A percentile compares a stretch with the other conserved stretches of the same genome.
These are phyloP conservation scores for Ustilago hordei DNA, from an alignment of 1,284 basidiomycete genomes.

Conservation along the genomic window DNA sequence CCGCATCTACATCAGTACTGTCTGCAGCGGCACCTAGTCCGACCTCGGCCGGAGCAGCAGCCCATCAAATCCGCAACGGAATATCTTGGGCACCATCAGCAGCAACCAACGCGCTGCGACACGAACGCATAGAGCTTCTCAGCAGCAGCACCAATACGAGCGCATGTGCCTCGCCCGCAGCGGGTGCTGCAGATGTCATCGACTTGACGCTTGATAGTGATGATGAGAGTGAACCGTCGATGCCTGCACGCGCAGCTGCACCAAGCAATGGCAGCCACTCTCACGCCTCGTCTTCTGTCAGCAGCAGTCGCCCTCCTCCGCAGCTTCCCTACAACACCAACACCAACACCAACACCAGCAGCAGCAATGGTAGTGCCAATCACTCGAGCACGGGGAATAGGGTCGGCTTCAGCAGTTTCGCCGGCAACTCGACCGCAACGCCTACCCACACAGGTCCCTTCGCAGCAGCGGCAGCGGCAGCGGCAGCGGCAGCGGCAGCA, in stretches of 20 bases:
- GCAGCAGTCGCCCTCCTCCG: not conserved
- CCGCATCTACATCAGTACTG: constrained; percentile 8
- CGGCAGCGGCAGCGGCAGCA: constrained; percentile 5
- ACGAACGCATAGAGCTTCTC: constrained; percentile 32
- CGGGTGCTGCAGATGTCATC: constrained; percentile 33
- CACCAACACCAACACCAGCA: constrained; percentile 1
- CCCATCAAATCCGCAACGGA: constrained; percentile 13
- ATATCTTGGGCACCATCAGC: constrained; percentile 3
- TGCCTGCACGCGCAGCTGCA: constrained; percentile 22
- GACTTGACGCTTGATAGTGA: constrained; percentile 54
- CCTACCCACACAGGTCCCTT: constrained; percentile 22
- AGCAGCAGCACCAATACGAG: constrained; percentile 35
- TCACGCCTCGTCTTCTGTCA: not conserved
- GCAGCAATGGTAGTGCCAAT: constrained; percentile 7
- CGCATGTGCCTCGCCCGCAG: constrained; percentile 23
- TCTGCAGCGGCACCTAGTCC: not conserved
- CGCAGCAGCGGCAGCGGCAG: constrained; percentile 8
- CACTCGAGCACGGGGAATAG: not conserved
- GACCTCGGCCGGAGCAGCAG: not conserved
- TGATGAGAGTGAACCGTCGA: constrained; percentile 35
- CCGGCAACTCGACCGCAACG: constrained; percentile 13
- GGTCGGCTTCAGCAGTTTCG: constrained; percentile 15
- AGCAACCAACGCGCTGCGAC: constrained; percentile 10
- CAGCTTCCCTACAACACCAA: not conserved
- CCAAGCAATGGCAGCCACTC: constrained; percentile 13